Base-by-base conservation (phyloP, 192 early-diverging fungal species). In the Backusella morwellensis region DNA sequence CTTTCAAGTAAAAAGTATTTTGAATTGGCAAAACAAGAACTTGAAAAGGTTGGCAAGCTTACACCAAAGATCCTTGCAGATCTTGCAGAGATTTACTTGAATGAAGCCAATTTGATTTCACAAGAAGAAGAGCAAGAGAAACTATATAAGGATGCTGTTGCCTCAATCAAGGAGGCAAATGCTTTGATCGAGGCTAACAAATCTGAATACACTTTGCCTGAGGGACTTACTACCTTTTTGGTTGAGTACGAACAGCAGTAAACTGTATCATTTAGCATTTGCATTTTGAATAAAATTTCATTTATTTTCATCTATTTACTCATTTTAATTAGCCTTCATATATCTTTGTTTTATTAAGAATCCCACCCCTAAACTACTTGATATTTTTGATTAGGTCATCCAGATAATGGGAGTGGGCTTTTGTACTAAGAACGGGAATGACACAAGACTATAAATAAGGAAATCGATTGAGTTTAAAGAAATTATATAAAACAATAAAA, bases 161-260 rank as follows among this genome's bases (percentile, higher is more conserved):
- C 19, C 3, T 38, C 67, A 5, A 67, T 81, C 19, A 63, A 75
- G 15, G 76, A 75, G n/a, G 74, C 77, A 12, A 75, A 78, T 0
- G 52, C 32, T 21, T 42, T 74, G 29, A 73, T 59, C 12, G 52
- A 71, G 4, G 47, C 47, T 15, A 38, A 41, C 9, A 40, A 71
- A 19, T 34, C n/a, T 21, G 76, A 75, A 15, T 76, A 70, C 54
- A 52, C 35, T 21, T 44, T 84, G 54, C 82, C 82, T 34, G 82
- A 80, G 35, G 82, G 73, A n/a, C 63, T 84, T 8, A 77, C 54
- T 21, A 68, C 21, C 26, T 84, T 84, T 72, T 50, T 84, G 21
- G 79, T 78, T n/a, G 78, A 84, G 52, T 80, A 74, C 76, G 72
- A 80, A 63, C 23, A 63, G 23, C 12, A 63, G 12, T 26, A 63